These are phyloP conservation scores for Emergomyces africanus DNA, from an alignment of 2,329 filamentous ascomycete species.

Conservation along the genomic window DNA sequence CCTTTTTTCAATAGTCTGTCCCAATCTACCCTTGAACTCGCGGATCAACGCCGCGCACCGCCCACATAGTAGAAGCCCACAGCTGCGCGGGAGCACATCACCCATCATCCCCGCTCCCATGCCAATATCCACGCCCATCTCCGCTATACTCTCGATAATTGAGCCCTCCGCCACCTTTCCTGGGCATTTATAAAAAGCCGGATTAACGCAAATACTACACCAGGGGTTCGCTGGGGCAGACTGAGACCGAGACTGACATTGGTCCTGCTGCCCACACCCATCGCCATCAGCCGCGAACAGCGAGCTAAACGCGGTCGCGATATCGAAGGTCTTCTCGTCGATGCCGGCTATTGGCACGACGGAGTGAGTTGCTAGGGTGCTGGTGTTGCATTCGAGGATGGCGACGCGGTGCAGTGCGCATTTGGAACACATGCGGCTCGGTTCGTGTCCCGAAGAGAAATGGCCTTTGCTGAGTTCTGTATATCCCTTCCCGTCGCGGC, in stretches of 20 bases:
- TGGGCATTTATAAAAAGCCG: constrained; percentile 26
- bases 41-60: constrained; percentile 13
- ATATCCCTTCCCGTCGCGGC: constrained; percentile 23
- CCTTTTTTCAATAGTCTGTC: constrained; percentile 10
- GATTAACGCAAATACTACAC: constrained; percentile 31
- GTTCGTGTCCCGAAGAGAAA: constrained; percentile 16
- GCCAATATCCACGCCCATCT: neutral
- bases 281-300: constrained; percentile 10
- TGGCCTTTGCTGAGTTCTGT: constrained; percentile 30
- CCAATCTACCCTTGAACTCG: constrained; percentile 12
- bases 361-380: constrained; percentile 13
- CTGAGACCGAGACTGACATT: too few relatives aligned
- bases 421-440: constrained; percentile 25
- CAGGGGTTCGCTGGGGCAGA: constrained; percentile 15
- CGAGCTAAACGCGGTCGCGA: constrained; percentile 16
- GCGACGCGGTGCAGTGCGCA: constrained; percentile 24
- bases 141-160: constrained; percentile 7
- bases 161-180: neutral
- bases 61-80: constrained; percentile 21
- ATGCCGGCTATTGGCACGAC: constrained; percentile 16
- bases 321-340: constrained; percentile 11
- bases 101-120: constrained; percentile 5
- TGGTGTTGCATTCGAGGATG: constrained; percentile 22
- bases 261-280: constrained; percentile 1
- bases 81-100: constrained; percentile 12